phyloP scores from a whole-genome alignment of 345 rosid species.

The Pistacia integerrima region DNA sequence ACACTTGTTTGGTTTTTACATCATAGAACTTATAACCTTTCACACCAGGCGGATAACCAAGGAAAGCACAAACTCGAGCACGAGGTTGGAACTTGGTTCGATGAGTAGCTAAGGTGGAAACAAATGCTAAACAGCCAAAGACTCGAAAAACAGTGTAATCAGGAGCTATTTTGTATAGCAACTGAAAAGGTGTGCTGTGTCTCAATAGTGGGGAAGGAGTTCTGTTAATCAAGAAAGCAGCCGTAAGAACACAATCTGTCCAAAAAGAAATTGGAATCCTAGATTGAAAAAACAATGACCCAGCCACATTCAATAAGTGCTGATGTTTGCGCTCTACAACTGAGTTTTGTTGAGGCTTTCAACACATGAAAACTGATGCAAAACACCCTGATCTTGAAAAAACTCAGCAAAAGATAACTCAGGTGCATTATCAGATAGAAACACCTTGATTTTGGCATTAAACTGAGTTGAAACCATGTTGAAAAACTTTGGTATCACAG shows the following conservation, averaged over 20 bases:
- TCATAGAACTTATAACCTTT: conserved; percentile 6
- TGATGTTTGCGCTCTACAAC: neutral
- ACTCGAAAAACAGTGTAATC: neutral
- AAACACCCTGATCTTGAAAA: neutral
- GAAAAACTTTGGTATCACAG: neutral
- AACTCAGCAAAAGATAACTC: neutral
- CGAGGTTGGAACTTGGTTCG: neutral
- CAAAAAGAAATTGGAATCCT: neutral
- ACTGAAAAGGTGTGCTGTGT: neutral
- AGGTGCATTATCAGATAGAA: neutral
- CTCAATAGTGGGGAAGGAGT: neutral
- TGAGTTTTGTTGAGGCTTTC: neutral
- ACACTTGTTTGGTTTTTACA: neutral
- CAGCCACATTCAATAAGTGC: neutral
- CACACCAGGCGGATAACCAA: neutral
- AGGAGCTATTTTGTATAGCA: neutral
- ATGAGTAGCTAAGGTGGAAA: neutral
- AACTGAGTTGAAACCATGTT: neutral
- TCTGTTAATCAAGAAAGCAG: neutral
- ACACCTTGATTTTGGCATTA: neutral
- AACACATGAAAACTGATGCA: neutral
- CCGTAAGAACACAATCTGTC: neutral
- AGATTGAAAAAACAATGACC: neutral
- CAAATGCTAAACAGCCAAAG: neutral
- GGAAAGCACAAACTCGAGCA: neutral